A percentile compares a stretch with the other conserved stretches of the same genome.
Conservation (phyloP, 1,284 basidiomycete genomes). For the Puccinia novopanici region DNA sequence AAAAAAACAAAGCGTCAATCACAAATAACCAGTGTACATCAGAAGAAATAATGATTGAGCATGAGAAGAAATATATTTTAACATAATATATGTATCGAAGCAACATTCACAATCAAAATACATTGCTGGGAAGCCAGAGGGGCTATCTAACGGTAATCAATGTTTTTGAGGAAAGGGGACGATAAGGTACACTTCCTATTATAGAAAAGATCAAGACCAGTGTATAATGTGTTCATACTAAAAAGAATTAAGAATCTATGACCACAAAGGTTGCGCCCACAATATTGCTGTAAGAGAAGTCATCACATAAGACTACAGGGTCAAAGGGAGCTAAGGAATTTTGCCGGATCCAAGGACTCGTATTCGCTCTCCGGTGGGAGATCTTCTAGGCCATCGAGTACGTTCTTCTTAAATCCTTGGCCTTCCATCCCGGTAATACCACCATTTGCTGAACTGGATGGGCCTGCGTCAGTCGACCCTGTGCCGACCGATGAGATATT, state of each 20-base stretch:
- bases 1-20: background rate
- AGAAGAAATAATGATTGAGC: background rate
- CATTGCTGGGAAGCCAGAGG: background rate
- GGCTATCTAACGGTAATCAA: background rate
- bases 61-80: background rate
- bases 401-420: slow-evolving; percentile 67
- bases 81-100: background rate
- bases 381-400: slow-evolving; percentile 82
- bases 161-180: background rate
- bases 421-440: slow-evolving; percentile 16
- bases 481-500: slow-evolving; percentile 64
- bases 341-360: slow-evolving; percentile 61
- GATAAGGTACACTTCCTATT: background rate
- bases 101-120: slow-evolving; percentile 9
- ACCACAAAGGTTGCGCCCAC: background rate
- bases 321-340: slow-evolving; percentile 21
- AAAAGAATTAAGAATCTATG: too few relatives aligned
- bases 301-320: background rate
- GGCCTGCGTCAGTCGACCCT: slow-evolving; percentile 66
- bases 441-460: slow-evolving; percentile 64
- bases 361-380: slow-evolving; percentile 87
- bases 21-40: background rate
- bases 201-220: background rate
- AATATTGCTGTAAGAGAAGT: background rate
- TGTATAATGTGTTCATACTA: too few relatives aligned